phyloP scores from a whole-genome alignment of 257 asterid species.

The Jacaranda copaia region DNA sequence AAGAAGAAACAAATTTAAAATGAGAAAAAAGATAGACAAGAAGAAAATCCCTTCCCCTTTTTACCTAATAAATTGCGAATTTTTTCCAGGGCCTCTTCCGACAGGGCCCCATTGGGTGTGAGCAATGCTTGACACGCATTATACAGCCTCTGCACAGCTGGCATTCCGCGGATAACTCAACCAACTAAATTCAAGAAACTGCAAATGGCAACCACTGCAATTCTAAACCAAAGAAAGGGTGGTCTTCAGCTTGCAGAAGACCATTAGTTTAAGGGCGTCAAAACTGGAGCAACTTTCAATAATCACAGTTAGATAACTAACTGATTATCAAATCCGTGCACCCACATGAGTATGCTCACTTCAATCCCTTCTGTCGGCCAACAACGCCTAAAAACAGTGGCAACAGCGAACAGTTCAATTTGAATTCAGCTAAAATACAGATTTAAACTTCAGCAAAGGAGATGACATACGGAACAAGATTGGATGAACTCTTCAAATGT shows the following conservation, averaged over 20 bases:
- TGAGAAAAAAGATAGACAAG: constrained; percentile 10
- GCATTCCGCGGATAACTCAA: constrained; percentile 70
- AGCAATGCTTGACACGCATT: constrained; percentile 91
- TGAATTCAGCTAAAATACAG: neutral
- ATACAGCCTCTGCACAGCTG: constrained; percentile 97
- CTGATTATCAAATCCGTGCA: constrained; percentile 36
- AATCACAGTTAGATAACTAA: constrained; percentile 24
- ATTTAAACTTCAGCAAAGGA: too few species aligned
- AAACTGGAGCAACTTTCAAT: constrained; percentile 30
- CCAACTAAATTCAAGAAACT: constrained; percentile 36
- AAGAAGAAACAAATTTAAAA: neutral
- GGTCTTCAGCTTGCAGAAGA: constrained; percentile 58
- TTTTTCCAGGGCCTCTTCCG: constrained; percentile 91
- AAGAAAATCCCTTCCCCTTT: constrained; percentile 21
- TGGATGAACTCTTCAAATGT: too few species aligned
- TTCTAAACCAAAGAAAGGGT: constrained; percentile 46
- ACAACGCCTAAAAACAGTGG: constrained; percentile 44
- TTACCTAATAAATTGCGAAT: constrained; percentile 88
- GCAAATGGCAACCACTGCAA: constrained; percentile 38
- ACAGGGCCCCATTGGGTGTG: constrained; percentile 83
- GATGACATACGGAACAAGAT: too few species aligned
- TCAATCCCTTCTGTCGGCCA: constrained; percentile 35
- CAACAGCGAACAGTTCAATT: constrained; percentile 25
- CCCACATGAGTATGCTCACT: constrained; percentile 35
- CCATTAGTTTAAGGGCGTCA: constrained; percentile 49